A percentile compares a stretch with the other conserved stretches of the same genome.
Conservation (phyloP, 106 monocot genomes). For the Xerophyta viscosa region DNA sequence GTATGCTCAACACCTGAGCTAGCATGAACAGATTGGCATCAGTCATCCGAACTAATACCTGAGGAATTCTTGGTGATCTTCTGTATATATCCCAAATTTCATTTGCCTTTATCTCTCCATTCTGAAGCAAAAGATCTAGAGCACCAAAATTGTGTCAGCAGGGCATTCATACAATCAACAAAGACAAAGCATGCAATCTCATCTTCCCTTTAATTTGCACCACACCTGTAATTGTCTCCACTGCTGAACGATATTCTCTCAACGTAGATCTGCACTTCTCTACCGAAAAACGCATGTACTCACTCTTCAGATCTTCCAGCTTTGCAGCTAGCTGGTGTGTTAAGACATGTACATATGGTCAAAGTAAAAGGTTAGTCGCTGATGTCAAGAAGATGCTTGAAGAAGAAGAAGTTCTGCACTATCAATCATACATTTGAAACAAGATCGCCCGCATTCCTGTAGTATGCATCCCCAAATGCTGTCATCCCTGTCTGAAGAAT, state of each 20-base stretch:
- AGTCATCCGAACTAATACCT: constrained; percentile 36
- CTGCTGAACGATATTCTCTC: constrained; percentile 67
- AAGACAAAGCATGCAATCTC: too few species aligned
- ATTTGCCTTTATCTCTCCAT: constrained; percentile 60
- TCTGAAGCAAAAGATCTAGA: constrained; percentile 70
- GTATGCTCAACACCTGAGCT: too few species aligned
- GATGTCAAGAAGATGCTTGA: background rate
- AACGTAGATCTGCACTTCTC: constrained; percentile 65
- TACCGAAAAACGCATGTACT: constrained; percentile 79
- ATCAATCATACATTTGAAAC: constrained; percentile 57
- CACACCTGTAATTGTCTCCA: constrained; percentile 74
- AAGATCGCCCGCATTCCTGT: constrained; percentile 65
- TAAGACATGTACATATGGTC: background rate
- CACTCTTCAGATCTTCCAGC: constrained; percentile 63
- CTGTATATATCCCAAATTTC: constrained; percentile 73
- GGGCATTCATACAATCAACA: too few species aligned
- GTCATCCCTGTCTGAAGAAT: constrained; percentile 89
- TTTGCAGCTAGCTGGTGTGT: constrained; percentile 60
- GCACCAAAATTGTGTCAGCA: background rate
- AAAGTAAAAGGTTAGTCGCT: background rate
- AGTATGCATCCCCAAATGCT: constrained; percentile 79
- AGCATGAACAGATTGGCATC: too few species aligned
- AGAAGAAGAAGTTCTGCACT: too few species aligned
- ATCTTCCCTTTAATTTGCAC: too few species aligned
- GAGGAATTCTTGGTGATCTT: constrained; percentile 59